phyloP scores from a whole-genome alignment of 192 early-diverging fungal species.

The Backusella australiensis region DNA sequence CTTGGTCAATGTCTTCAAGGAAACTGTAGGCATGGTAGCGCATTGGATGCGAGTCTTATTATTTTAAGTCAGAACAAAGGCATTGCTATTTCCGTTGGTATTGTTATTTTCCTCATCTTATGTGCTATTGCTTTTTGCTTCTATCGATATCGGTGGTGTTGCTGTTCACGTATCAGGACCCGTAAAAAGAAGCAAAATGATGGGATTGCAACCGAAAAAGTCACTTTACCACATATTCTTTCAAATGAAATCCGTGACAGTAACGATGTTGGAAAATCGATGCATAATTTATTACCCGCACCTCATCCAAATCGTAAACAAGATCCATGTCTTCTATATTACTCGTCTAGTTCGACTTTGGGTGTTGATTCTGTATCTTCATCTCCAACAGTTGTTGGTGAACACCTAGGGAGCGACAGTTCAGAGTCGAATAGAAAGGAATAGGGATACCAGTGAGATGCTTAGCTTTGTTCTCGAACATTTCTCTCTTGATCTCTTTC shows the following conservation, averaged over 20 bases:
- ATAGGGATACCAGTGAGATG: neutral
- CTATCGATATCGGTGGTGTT: neutral
- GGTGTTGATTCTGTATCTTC: neutral
- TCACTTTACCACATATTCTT: neutral
- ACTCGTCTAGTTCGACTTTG: neutral
- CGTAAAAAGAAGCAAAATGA: neutral
- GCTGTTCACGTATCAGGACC: neutral
- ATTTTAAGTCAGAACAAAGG: slow-evolving; percentile 36
- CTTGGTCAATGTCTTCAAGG: slow-evolving; percentile 60
- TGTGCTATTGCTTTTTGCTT: neutral
- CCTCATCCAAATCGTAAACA: neutral
- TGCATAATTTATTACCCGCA: neutral
- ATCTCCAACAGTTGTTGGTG: neutral
- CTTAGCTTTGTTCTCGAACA: neutral
- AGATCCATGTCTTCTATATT: neutral
- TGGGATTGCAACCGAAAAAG: neutral
- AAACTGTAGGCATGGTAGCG: slow-evolving; percentile 22
- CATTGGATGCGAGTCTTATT: neutral
- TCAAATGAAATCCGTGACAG: neutral
- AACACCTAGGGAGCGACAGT: neutral
- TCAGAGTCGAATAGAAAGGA: neutral
- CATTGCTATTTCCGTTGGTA: slow-evolving; percentile 38
- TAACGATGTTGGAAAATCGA: neutral
- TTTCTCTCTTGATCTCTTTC: neutral
- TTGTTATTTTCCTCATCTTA: slow-evolving; percentile 30